Percentiles rank a stretch among this genome's conserved stretches.
phyloP scores from a whole-genome alignment of 2,329 filamentous ascomycete species.

The Epichloe sp. region DNA sequence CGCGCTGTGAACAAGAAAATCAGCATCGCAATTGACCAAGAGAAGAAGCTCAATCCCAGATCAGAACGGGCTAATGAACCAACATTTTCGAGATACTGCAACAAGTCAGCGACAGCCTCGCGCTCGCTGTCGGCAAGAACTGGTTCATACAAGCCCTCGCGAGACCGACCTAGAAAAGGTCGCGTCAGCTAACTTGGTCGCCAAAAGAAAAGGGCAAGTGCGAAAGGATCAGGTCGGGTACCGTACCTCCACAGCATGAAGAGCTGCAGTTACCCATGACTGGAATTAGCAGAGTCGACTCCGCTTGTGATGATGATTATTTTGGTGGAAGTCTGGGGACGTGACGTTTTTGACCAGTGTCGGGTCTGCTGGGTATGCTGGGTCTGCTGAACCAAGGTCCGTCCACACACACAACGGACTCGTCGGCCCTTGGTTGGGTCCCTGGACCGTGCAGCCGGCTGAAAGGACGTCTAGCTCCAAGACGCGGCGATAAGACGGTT shows the following conservation, averaged over 20 bases:
- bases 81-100: conserved; percentile 96
- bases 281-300: conserved; percentile 1
- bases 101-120: conserved; percentile 87
- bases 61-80: conserved; percentile 16
- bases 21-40: neutral
- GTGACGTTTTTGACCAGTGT: neutral
- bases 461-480: neutral
- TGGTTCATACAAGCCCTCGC: conserved; percentile 72
- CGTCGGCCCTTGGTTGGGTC: neutral
- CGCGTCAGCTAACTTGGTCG: conserved; percentile 15
- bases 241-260: conserved; percentile 41
- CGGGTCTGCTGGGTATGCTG: neutral
- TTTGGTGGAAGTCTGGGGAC: neutral
- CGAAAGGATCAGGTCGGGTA: conserved; percentile 11
- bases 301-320: neutral
- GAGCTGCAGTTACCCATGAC: conserved; percentile 51
- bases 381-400: neutral
- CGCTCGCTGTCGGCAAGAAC: conserved; percentile 91
- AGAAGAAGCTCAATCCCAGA: neutral
- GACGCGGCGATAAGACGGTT: neutral
- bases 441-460: neutral
- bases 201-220: conserved; percentile 1
- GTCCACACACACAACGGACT: neutral
- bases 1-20: conserved; percentile 45
- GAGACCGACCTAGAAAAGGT: conserved; percentile 48